Percentiles rank a stretch among this genome's conserved stretches.
phyloP scores from a whole-genome alignment of 2,329 filamentous ascomycete genomes.

The Penicillium sp. region DNA sequence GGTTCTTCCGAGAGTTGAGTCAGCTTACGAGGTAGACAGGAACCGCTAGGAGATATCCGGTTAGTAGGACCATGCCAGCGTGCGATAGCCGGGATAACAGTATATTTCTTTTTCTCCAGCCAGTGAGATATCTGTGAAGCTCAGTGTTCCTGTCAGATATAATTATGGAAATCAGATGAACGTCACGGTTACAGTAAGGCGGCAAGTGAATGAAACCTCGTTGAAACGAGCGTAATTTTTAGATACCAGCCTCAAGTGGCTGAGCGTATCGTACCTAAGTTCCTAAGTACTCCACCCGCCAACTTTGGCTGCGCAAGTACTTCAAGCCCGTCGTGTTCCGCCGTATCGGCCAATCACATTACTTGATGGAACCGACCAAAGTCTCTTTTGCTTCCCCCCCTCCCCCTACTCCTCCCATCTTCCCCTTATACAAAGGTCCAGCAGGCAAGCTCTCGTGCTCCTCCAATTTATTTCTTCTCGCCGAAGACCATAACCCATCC shows the following conservation, averaged over 20 bases:
- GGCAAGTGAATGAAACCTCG: conserved; percentile 6
- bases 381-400: conserved; percentile 12
- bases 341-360: conserved; percentile 13
- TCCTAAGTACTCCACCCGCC: conserved; percentile 11
- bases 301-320: conserved; percentile 8
- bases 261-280: conserved; percentile 1
- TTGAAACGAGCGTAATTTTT: not conserved
- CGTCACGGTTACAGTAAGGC: not conserved
- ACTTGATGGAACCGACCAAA: conserved; percentile 7
- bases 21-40: not conserved
- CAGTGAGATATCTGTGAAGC: not conserved
- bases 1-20: not conserved
- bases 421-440: conserved; percentile 1
- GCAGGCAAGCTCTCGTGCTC: not conserved
- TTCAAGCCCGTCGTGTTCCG: conserved; percentile 19
- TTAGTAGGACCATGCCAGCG: not conserved
- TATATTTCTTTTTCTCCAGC: not conserved
- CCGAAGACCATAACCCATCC: not conserved
- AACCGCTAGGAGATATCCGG: conserved; percentile 1
- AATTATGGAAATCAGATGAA: not conserved
- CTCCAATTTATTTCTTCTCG: not conserved
- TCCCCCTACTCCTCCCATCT: conserved; percentile 4
- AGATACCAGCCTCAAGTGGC: conserved; percentile 10
- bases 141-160: not conserved
- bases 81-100: not conserved